Evolutionary conservation across 129 eudicot genomes (phyloP).

Genomic region (Flaveria ramosissima): DNA sequence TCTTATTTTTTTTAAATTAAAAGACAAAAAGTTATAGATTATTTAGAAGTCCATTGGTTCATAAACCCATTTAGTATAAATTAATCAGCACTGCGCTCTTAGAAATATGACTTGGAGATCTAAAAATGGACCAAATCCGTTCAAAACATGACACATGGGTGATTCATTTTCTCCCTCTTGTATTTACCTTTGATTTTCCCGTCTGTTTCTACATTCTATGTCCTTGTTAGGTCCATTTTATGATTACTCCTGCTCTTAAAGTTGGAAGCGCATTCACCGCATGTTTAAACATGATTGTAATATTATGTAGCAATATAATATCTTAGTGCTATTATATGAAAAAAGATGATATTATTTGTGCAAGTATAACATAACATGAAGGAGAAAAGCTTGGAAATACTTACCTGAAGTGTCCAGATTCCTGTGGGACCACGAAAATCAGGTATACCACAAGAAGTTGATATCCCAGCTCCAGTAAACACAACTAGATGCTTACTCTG

Average conservation of each 20-base stretch:
- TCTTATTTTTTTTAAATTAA: background rate
- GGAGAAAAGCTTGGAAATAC: background rate
- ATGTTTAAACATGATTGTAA: constrained; percentile 6
- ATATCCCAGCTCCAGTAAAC: constrained; percentile 99
- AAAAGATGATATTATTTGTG: background rate
- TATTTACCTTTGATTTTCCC: constrained; percentile 2
- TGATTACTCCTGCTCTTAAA: constrained; percentile 4
- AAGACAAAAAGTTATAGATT: background rate
- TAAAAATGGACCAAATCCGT: background rate
- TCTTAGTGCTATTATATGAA: background rate
- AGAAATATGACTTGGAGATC: background rate
- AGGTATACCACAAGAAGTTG: constrained; percentile 99
- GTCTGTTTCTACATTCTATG: background rate
- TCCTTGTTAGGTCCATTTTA: constrained; percentile 3
- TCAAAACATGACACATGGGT: background rate
- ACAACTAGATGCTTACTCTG: constrained; percentile 92
- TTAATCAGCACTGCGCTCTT: background rate
- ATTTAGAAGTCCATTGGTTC: background rate
- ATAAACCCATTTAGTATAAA: background rate
- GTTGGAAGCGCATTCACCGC: background rate
- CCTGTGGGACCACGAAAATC: constrained; percentile 99
- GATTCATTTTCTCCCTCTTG: background rate
- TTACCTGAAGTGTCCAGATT: constrained; percentile 98
- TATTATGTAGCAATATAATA: background rate
- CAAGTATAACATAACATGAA: constrained; percentile 15